Evolutionary conservation across 1,284 basidiomycete species (phyloP), one percentile per base, ranked within the genome.

Genomic region (Quambalaria eucalypti): DNA sequence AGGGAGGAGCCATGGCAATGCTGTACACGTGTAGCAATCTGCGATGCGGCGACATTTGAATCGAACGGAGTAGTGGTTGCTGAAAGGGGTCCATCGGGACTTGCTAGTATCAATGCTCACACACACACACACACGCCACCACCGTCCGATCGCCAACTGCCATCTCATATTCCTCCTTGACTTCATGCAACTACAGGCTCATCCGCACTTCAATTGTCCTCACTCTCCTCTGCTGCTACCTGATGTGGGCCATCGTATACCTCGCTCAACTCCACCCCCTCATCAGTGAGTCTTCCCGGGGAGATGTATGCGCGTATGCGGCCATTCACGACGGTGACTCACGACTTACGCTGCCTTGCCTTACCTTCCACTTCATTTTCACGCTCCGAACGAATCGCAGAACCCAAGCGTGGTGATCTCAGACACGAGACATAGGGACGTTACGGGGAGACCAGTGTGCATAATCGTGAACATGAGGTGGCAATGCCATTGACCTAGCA

Each of bases 221-320:
- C 21, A 66, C 70, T 1, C 50, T 75, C 39, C 62, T 69, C 7
- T 75, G 73, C 66, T 73, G 71, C 66, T 73, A 71, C 53, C 60
- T 72, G 28, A 75, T 75, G 73, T 75, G 73, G 73, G 62, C 63
- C 60, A 71, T 73, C 62, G 66, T 74, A 47, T 75, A 74, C 62
- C 60, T 75, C 60, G 71, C 73, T 4, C 73, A 75, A 46, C 56
- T 73, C 7, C 72, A 75, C 62, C 73, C 71, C 14, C 57, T 75
- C 52, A 72, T 75, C 58, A 66, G 73, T 75, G 55, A 68, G 73
- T 68, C 4, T 21, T 10, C 16, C 10, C 5, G 25, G 5, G 12
- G 25, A 21, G 4, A 46, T 23, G 7, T 4, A 25, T 4, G 12
- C 12, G 21, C 16, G n/a, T 14, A 21, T 21, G 12, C 14, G 12